These are phyloP conservation scores for Xerocomellus amylosporus DNA, from an alignment of 768 basidiomycete species.

Conservation along the genomic window DNA sequence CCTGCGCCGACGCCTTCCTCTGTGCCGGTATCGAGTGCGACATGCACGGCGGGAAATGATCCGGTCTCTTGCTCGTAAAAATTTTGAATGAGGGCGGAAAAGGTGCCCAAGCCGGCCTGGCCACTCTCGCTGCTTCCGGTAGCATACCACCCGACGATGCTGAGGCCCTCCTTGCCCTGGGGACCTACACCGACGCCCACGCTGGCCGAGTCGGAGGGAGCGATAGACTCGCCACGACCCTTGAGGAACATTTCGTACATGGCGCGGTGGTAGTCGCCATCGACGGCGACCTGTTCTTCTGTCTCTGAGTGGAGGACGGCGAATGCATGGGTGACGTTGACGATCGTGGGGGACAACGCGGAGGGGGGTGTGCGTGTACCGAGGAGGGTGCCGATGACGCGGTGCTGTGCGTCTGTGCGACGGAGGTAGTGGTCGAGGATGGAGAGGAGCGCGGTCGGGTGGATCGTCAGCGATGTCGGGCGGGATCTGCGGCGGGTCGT, in stretches of 20 bases:
- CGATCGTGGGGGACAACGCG: slow-evolving; percentile 12
- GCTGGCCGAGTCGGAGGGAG: slow-evolving; percentile 9
- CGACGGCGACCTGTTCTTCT: slow-evolving; percentile 89
- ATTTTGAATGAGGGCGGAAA: slow-evolving; percentile 96
- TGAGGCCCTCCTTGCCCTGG: slow-evolving; percentile 59
- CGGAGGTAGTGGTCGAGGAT: slow-evolving; percentile 97
- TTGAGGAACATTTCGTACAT: slow-evolving; percentile 84
- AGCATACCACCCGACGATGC: slow-evolving; percentile 89
- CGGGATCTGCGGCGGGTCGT: slow-evolving; percentile 48
- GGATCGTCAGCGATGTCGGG: slow-evolving; percentile 74
- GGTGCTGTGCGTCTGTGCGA: slow-evolving; percentile 72
- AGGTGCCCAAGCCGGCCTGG: slow-evolving; percentile 66
- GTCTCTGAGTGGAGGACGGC: slow-evolving; percentile 92
- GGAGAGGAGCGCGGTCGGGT: slow-evolving; percentile 90
- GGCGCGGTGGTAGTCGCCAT: slow-evolving; percentile 92
- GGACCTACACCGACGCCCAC: slow-evolving; percentile 20
- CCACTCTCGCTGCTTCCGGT: slow-evolving; percentile 65
- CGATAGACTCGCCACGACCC: slow-evolving; percentile 53
- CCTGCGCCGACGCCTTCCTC: slow-evolving; percentile 63
- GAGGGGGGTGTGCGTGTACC: slow-evolving; percentile 60
- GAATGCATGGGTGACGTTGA: slow-evolving; percentile 83
- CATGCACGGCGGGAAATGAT: slow-evolving; percentile 85
- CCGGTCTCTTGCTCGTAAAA: slow-evolving; percentile 93
- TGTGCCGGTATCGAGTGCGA: slow-evolving; percentile 84
- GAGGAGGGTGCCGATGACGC: slow-evolving; percentile 94